Evolutionary conservation across 805 yeast genomes (phyloP), one percentile per base, ranked within the genome.

Genomic region (baker's yeast (Saccharomyces cerevisiae)): DNA sequence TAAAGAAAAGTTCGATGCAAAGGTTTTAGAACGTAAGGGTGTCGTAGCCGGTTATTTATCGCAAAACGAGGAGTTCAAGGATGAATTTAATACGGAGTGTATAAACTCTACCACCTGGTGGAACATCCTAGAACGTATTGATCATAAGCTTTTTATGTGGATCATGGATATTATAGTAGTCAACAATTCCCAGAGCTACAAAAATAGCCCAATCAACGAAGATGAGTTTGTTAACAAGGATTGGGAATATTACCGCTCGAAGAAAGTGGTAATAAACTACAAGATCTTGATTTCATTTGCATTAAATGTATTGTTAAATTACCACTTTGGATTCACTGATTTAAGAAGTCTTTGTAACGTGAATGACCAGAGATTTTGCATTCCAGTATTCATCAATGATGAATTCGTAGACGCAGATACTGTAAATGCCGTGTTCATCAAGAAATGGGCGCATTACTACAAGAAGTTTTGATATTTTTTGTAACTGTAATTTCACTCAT

Each of bases 321-420:
- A 78, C 61, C 83, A 80, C 64, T 79, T 75, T 64, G 84, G 84
- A 1, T 80, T 73, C 56, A 66, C 65, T 48, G 70, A 69, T 53
- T 58, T 74, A 52, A 63, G 63, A 21, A 62, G 65, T 9, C 57
- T 75, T 36, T 62, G 64, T 3, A 58, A 54, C 26, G 54, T 65
- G 14, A 55, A 58, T 3, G 70, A 67, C 43, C 48, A 54, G 28
- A 54, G 53, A 8, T 68, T 66, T 41, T 59, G 65, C 41, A 68
- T 68, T n/a, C 71, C 71, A 22, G 54, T 65, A 30, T 56, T 64
- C 59, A 47, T 59, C 56, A 62, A 54, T 32, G 61, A 61, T 36
- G 58, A 57, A 6, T 53, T 59, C 41, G 31, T 60, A 21, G 68
- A 65, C 52, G 56, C 51, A 30, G 59, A 55, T 10, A 57, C 58